Base-by-base conservation (phyloP, 768 basidiomycete species). In the Lactarius indigo region DNA sequence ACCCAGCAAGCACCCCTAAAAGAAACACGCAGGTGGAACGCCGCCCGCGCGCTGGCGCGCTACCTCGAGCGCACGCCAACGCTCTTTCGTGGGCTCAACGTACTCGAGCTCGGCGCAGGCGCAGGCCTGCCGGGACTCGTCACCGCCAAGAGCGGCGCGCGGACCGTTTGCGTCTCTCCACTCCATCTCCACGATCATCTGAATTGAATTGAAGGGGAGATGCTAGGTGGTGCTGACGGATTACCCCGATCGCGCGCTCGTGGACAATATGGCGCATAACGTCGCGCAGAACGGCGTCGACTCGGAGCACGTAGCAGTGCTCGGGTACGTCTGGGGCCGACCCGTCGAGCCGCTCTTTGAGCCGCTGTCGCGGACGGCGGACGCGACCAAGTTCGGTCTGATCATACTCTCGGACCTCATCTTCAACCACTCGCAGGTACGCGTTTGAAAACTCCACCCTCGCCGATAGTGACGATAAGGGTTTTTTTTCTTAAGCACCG, bases 31-130 rank as follows among this genome's bases (percentile, higher is more conserved):
- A 39, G 92, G 67, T 93, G 92, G 91, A 94, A 93, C 72, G 90
- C 92, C 2, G 85, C 90, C 2, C 79, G 88, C 5, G 83, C 87
- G 0, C 82, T 93, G 58, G 89, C 91, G 15, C 80, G 85, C 0
- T 91, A 87, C 73, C 79, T 92, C 2, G 90, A 92, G 67, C 74
- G 76, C 13, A 80, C 87, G 62, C 72, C 73, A 0, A 75, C 80
- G 1, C 70, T 89, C 0, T 87, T 85, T 55, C 71, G 70, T 0
- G 76, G 77, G 7, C 79, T 76, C 9, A 75, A 72, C 30, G 86
- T 98, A 0, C 80, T 98, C 1, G 97, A 99, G 75, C 84, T 98
- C 0, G 97, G 97, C 0, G 97, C 97, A 0, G 97, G 95, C 0
- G 96, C 93, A 1, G 96, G 88, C 2, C 79, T 98, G 7, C 97